Evolutionary conservation across 208 protist genomes (phyloP).

Genomic region (Porcisia hertigi): DNA sequence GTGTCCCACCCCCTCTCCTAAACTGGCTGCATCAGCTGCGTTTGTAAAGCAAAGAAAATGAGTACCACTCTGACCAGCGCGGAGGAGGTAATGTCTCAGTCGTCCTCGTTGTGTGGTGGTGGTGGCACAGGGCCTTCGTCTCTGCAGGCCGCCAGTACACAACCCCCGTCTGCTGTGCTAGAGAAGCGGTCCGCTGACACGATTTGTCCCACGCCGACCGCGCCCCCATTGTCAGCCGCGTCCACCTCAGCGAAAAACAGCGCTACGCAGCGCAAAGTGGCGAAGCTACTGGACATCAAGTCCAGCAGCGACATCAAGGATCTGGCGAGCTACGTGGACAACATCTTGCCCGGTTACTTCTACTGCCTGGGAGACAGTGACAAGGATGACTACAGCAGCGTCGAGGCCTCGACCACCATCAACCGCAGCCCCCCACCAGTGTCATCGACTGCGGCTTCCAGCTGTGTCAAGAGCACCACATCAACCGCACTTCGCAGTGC

Average conservation of each 20-base stretch:
- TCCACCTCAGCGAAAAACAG: slow-evolving; percentile 10
- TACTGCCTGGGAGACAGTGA: slow-evolving; percentile 14
- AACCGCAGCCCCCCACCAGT: not conserved
- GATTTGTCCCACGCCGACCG: not conserved
- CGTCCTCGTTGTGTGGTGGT: not conserved
- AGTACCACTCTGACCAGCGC: not conserved
- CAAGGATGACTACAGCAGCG: slow-evolving; percentile 12
- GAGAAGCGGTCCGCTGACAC: not conserved
- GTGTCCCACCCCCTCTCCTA: not conserved
- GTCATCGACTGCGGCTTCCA: not conserved
- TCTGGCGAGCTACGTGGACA: slow-evolving; percentile 64
- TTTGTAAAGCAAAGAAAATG: not conserved
- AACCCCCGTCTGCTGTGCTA: not conserved
- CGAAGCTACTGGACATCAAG: slow-evolving; percentile 60
- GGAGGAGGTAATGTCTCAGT: not conserved
- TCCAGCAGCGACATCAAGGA: slow-evolving; percentile 62
- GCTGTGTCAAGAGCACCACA: slow-evolving; percentile 2
- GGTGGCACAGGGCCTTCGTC: not conserved
- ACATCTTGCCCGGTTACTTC: slow-evolving; percentile 49
- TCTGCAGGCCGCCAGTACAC: not conserved
- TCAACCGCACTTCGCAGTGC: slow-evolving; percentile 42
- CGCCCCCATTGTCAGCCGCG: not conserved
- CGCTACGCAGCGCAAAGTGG: slow-evolving; percentile 29
- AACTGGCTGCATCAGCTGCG: not conserved
- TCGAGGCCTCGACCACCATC: not conserved